These are phyloP conservation scores for Pisolithus sp. DNA, from an alignment of 768 basidiomycete species.

Conservation along the genomic window DNA sequence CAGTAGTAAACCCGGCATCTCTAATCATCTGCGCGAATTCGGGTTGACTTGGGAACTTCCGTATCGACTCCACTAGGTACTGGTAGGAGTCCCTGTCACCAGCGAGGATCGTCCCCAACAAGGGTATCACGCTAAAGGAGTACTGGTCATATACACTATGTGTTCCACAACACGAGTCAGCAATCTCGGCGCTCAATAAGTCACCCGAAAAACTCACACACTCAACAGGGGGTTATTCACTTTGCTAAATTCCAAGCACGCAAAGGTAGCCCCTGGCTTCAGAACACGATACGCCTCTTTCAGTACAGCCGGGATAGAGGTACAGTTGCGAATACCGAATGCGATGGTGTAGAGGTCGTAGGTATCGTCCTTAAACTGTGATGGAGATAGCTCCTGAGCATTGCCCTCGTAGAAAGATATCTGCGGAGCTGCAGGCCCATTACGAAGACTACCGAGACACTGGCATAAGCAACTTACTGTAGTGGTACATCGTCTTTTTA, in stretches of 20 bases:
- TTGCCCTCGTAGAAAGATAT: constrained; percentile 91
- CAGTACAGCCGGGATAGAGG: constrained; percentile 82
- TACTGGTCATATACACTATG: constrained; percentile 86
- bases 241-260: constrained; percentile 93
- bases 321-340: constrained; percentile 97
- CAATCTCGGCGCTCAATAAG: background rate
- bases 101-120: constrained; percentile 94
- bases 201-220: constrained; percentile 49
- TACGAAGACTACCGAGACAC: background rate
- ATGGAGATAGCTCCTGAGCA: constrained; percentile 68
- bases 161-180: constrained; percentile 4
- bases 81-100: constrained; percentile 94
- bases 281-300: constrained; percentile 88
- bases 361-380: constrained; percentile 70
- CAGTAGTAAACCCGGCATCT: constrained; percentile 77
- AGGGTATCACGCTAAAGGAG: constrained; percentile 91
- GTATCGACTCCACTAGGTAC: constrained; percentile 96
- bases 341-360: constrained; percentile 98
- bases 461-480: constrained; percentile 51
- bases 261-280: constrained; percentile 93
- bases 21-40: constrained; percentile 87
- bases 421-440: constrained; percentile 63
- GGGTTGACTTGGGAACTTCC: constrained; percentile 82
- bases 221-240: constrained; percentile 83
- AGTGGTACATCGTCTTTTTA: constrained; percentile 97